phyloP scores from a whole-genome alignment of 805 yeast genomes.

The Metschnikowia kunwiensis region DNA sequence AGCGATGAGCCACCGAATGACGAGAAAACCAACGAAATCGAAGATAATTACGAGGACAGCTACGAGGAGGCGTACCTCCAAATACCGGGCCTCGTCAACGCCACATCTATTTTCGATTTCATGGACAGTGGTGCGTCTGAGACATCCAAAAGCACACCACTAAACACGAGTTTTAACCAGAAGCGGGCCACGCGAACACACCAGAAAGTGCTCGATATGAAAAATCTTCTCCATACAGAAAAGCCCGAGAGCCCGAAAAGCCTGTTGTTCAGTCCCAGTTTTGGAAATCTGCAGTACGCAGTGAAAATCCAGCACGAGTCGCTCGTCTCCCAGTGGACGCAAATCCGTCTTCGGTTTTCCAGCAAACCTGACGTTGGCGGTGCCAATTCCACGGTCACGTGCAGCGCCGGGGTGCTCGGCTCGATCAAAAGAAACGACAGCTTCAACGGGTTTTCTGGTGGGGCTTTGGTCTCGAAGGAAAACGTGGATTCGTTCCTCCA shows the following conservation, averaged over 20 bases:
- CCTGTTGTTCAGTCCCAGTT: background rate
- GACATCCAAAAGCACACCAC: background rate
- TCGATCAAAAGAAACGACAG: conserved; percentile 1
- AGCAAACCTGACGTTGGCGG: conserved; percentile 1
- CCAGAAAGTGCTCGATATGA: conserved; percentile 34
- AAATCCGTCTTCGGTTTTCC: conserved; percentile 34
- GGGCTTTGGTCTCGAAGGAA: background rate
- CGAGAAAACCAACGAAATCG: conserved; percentile 13
- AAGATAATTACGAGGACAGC: conserved; percentile 2
- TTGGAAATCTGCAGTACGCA: conserved; percentile 19
- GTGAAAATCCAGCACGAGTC: conserved; percentile 38
- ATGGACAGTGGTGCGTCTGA: conserved; percentile 2
- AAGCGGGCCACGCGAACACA: conserved; percentile 29
- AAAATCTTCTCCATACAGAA: conserved; percentile 20
- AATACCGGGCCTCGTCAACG: conserved; percentile 6
- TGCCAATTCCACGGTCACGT: background rate
- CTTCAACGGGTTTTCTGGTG: background rate
- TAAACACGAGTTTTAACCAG: no score
- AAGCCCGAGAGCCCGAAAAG: background rate
- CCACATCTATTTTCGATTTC: conserved; percentile 11
- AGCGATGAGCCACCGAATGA: no score
- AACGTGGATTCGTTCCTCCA: conserved; percentile 5
- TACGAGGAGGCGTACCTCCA: conserved; percentile 6
- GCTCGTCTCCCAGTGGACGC: conserved; percentile 34
- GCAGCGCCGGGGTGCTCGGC: conserved; percentile 9